Evolutionary conservation across 1,139 yeast species (phyloP), one percentile per base, ranked within the genome.

Genomic region (Taphrina confusa): DNA sequence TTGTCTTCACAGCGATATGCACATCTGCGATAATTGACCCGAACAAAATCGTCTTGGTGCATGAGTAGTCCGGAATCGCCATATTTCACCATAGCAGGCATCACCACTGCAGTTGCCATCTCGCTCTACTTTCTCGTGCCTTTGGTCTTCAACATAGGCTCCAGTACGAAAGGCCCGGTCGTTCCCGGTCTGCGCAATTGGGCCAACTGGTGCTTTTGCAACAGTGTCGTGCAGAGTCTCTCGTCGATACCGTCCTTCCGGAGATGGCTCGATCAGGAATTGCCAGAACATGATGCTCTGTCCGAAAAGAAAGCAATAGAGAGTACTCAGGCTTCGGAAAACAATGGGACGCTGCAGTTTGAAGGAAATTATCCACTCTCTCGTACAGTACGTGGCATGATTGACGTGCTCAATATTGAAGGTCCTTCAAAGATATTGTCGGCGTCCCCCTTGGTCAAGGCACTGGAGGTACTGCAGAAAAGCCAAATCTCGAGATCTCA

Each of bases 141-240:
- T 2, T 44, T 37, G 20, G 31, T 54, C 4, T 31, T 51, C 3
- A 37, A 27, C 5, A 42, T 54, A 9, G 58, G 58, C n/a, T 42
- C 58, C 3, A 12, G 16, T 4, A 27, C 58, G 4, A 42, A 39
- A 23, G 58, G 58, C 18, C 58, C 58, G 14, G 40, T 37, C 44
- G 27, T 54, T 6, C 58, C 58, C 6, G 58, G 58, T 16, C 34
- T 54, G 11, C 49, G 58, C 11, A 54, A 54, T 16, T 54, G 58
- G 58, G 58, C 51, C 14, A 54, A 54, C 12, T 54, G 58, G 58
- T 54, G 58, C 44, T 54, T 54, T 27, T 44, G 50, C 40, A 54
- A 54, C 22, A 40, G 50, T 14, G 51, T 33, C 20, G 23, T 44
- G 1, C 58, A 54, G 51, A 33, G 58, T 23, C 50, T 54, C 9